These are phyloP conservation scores for Irineochytrium annulatum DNA, from an alignment of 192 early-diverging fungal species.

Conservation along the genomic window DNA sequence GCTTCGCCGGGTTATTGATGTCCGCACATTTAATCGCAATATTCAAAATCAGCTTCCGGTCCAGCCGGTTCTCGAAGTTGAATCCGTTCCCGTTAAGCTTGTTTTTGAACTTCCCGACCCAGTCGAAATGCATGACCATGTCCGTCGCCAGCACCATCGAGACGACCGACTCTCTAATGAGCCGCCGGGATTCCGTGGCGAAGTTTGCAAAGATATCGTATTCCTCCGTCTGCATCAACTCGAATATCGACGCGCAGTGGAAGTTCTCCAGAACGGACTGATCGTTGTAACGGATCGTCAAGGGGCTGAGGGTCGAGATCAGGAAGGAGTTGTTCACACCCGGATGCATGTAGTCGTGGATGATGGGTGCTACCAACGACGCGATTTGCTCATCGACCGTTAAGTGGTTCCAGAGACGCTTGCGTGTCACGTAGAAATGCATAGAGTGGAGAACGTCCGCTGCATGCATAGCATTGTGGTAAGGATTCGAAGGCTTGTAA, in stretches of 20 bases:
- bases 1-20: conserved; percentile 50
- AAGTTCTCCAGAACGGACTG: conserved; percentile 90
- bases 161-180: conserved; percentile 39
- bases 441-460: conserved; percentile 92
- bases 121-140: conserved; percentile 52
- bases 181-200: conserved; percentile 25
- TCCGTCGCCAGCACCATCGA: conserved; percentile 53
- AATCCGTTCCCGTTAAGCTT: conserved; percentile 28
- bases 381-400: conserved; percentile 37
- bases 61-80: conserved; percentile 32
- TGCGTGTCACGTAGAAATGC: conserved; percentile 58
- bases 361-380: conserved; percentile 43
- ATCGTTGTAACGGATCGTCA: conserved; percentile 91
- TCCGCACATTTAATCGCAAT: conserved; percentile 56
- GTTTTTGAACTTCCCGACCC: conserved; percentile 50
- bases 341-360: conserved; percentile 68
- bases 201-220: conserved; percentile 37
- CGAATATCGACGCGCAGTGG: conserved; percentile 55
- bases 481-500: conserved; percentile 64
- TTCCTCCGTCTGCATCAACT: conserved; percentile 32
- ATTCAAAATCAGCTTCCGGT: conserved; percentile 36
- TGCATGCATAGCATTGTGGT: conserved; percentile 94
- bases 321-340: conserved; percentile 95
- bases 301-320: conserved; percentile 72
- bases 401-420: conserved; percentile 24